phyloP scores from a whole-genome alignment of 2,329 filamentous ascomycete species.

The Elsinoe ampelina region DNA sequence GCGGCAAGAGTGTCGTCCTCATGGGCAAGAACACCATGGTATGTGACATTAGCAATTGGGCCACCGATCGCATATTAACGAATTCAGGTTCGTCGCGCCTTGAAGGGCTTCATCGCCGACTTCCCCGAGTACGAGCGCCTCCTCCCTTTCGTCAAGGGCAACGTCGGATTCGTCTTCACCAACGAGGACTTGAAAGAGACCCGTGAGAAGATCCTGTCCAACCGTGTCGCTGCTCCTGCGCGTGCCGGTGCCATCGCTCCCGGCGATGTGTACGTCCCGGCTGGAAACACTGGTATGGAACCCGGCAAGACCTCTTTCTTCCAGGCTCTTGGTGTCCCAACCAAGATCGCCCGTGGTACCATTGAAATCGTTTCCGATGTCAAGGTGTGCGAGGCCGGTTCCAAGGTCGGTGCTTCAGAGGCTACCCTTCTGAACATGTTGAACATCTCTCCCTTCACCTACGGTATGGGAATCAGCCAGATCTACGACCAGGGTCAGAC shows the following conservation, averaged over 20 bases:
- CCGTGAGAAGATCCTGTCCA: conserved; percentile 88
- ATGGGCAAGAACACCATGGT: conserved; percentile 99
- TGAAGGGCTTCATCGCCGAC: conserved; percentile 87
- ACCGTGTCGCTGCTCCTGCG: conserved; percentile 95
- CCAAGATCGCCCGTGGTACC: conserved; percentile 99
- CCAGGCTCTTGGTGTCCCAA: conserved; percentile 99
- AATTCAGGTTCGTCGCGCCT: conserved; percentile 76
- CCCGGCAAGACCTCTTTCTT: conserved; percentile 99
- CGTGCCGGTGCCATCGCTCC: conserved; percentile 97
- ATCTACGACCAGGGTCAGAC: conserved; percentile 97
- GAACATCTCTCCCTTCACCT: conserved; percentile 99
- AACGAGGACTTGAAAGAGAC: conserved; percentile 86
- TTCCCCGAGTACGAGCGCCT: conserved; percentile 97
- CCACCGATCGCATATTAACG: conserved; percentile 14
- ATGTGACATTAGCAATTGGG: conserved; percentile 25
- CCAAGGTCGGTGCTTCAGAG: conserved; percentile 97
- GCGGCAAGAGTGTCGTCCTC: conserved; percentile 85
- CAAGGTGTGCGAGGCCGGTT: conserved; percentile 88
- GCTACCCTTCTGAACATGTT: conserved; percentile 98
- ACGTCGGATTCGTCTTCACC: conserved; percentile 99
- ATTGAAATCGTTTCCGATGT: conserved; percentile 98
- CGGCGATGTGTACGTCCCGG: conserved; percentile 85
- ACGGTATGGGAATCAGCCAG: conserved; percentile 92
- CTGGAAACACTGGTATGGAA: conserved; percentile 99
- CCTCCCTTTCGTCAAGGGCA: conserved; percentile 90